Base-by-base conservation (phyloP, 257 asterid species). In the Solanum pennellii region DNA sequence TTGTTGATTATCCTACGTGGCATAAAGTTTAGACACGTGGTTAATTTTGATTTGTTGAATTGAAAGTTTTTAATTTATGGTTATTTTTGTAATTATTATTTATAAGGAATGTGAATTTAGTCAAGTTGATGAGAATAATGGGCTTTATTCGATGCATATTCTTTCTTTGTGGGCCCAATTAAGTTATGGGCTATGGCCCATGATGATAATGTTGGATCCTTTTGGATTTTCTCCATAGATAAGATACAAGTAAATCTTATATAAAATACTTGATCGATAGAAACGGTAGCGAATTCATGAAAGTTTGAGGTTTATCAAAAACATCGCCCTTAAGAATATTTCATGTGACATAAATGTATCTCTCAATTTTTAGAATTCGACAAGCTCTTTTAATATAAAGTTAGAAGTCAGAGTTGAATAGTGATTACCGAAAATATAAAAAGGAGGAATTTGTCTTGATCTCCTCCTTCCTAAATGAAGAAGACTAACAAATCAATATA, bases 171-270 rank as follows among this genome's bases (percentile, higher is more conserved):
- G 85, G 69, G 69, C 42, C 85, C 10, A 47, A 16, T n/a, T 44
- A 77, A 9, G 44, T 47, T 9, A 45, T 77, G 65, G 84, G 84
- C n/a, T 47, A 27, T 80, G 68, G 84, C 84, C 44, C 39, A 79
- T 77, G 41, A 9, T 29, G n/a, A 44, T 59, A 59, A 59, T 59
- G 66, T 25, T 65, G 71, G 71, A 31, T 31, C 11, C 3, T 8
- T 33, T 15, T 16, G 25, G 25, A 71, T 33, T 33, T 16, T 71
- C 16, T 15, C 79, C 79, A 21, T 37, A 5, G 39, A 1, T 37
- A 35, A 35, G 39, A 35, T 35, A 5, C 39, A 6, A 35, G 15
- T 49, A 16, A 52, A 52, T 52, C 62, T 52, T 52, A 6, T 1
- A 3, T 4, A 52, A 52, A 52, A 52, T 52, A 52, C 9, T 52